Evolutionary conservation across 1,284 basidiomycete species (phyloP).

Genomic region (Farysia itapuensis): DNA sequence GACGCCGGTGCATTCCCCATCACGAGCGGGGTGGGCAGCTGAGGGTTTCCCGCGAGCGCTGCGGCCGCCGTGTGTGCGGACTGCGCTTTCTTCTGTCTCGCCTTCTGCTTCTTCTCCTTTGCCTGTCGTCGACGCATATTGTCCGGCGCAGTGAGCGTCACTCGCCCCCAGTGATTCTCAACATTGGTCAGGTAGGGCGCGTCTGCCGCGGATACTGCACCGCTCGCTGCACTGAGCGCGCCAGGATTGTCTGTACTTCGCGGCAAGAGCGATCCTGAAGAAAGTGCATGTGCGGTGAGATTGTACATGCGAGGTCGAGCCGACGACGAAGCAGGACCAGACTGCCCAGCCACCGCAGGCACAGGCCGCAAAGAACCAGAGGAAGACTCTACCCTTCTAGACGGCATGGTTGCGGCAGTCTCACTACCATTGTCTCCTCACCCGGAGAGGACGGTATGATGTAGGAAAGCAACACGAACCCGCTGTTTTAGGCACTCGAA

Average conservation of each 20-base stretch:
- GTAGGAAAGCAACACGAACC: too few species aligned
- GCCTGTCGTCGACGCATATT: slow-evolving; percentile 51
- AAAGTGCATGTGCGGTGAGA: slow-evolving; percentile 31
- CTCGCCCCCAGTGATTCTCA: slow-evolving; percentile 47
- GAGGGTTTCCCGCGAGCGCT: slow-evolving; percentile 16
- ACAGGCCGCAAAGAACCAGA: too few species aligned
- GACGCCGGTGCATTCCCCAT: slow-evolving; percentile 1
- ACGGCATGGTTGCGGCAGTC: too few species aligned
- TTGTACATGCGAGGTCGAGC: slow-evolving; percentile 37
- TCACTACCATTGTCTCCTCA: too few species aligned
- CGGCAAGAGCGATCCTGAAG: slow-evolving; percentile 29
- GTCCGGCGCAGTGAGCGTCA: slow-evolving; percentile 56
- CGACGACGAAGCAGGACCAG: too few species aligned
- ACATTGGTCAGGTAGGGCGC: slow-evolving; percentile 50
- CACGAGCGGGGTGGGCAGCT: neutral
- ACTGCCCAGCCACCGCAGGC: too few species aligned
- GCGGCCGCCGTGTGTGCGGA: slow-evolving; percentile 31
- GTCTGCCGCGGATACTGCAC: slow-evolving; percentile 20
- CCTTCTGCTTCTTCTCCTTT: slow-evolving; percentile 45
- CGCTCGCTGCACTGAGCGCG: slow-evolving; percentile 7
- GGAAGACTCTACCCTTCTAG: too few species aligned
- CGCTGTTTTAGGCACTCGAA: too few species aligned
- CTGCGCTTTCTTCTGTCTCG: slow-evolving; percentile 34
- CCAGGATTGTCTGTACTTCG: slow-evolving; percentile 26
- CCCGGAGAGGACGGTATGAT: too few species aligned